Conservation (phyloP, 2,329 filamentous ascomycete species). For the Diaporthe caulivora region DNA sequence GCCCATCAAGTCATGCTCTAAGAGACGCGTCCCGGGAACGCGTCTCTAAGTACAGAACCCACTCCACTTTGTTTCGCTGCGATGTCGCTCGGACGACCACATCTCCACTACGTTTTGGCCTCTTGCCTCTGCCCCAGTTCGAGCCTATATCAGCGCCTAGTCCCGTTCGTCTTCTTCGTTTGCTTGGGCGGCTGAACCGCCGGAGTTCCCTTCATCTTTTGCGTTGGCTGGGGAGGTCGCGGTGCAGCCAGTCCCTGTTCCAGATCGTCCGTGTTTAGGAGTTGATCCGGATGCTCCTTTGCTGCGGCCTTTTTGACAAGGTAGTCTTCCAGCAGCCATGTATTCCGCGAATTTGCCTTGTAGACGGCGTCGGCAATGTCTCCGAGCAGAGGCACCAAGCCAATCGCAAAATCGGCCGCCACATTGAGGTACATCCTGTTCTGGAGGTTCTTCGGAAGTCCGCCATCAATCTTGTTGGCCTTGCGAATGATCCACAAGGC, state of each 20-base stretch:
- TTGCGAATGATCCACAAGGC: slow-evolving; percentile 78
- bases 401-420: slow-evolving; percentile 77
- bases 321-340: slow-evolving; percentile 75
- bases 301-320: slow-evolving; percentile 77
- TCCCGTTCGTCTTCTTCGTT: background rate
- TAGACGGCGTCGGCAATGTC: slow-evolving; percentile 80
- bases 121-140: background rate
- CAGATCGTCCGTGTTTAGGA: slow-evolving; percentile 10
- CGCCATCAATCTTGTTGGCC: slow-evolving; percentile 81
- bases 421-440: slow-evolving; percentile 86
- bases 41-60: background rate
- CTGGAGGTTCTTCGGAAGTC: slow-evolving; percentile 72
- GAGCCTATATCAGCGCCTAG: background rate
- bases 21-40: slow-evolving; percentile 27
- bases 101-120: background rate
- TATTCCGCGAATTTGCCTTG: slow-evolving; percentile 83
- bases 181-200: background rate
- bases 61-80: slow-evolving; percentile 15
- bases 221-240: background rate
- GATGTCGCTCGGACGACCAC: slow-evolving; percentile 12
- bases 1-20: slow-evolving; percentile 28
- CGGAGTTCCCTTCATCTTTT: too few species aligned
- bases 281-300: slow-evolving; percentile 46
- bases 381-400: slow-evolving; percentile 81
- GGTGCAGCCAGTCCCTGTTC: background rate